Conservation (phyloP, 768 basidiomycete genomes). For the Pisolithus microcarpus region DNA sequence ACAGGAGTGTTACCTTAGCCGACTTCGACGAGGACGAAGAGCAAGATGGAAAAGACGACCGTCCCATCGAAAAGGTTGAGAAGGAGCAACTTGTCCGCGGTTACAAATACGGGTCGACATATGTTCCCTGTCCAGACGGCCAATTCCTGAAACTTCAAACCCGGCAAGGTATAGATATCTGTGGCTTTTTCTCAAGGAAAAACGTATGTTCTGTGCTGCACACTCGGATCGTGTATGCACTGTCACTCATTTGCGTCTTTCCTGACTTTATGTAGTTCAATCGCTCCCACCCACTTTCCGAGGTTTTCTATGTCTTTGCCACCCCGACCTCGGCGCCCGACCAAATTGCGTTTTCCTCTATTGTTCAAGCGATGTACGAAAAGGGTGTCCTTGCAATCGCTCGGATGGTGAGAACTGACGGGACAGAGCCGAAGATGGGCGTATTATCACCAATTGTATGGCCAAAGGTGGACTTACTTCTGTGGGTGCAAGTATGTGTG, state of each 20-base stretch:
- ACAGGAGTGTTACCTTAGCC: conserved; percentile 17
- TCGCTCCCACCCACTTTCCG: conserved; percentile 74
- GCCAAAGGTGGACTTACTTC: conserved; percentile 66
- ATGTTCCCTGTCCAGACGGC: conserved; percentile 81
- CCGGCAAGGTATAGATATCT: conserved; percentile 82
- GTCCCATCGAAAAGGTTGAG: conserved; percentile 50
- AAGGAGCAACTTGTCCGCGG: conserved; percentile 75
- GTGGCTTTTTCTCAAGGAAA: conserved; percentile 67
- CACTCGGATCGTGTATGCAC: not conserved
- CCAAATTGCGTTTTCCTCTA: conserved; percentile 80
- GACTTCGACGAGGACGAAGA: conserved; percentile 23
- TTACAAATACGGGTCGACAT: conserved; percentile 87
- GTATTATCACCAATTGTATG: conserved; percentile 58
- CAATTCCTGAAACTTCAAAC: conserved; percentile 71
- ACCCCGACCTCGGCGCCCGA: conserved; percentile 57
- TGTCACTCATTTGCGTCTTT: not conserved
- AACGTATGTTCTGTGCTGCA: conserved; percentile 41
- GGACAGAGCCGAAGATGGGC: conserved; percentile 80
- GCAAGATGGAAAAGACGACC: conserved; percentile 28
- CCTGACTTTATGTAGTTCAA: conserved; percentile 51
- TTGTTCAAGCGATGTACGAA: conserved; percentile 73
- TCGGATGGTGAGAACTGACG: conserved; percentile 71
- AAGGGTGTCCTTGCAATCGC: conserved; percentile 70
- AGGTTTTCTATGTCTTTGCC: conserved; percentile 81
- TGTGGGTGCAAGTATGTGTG: conserved; percentile 75